Conservation (phyloP, 257 asterid species). For the Cordia subcordata region DNA sequence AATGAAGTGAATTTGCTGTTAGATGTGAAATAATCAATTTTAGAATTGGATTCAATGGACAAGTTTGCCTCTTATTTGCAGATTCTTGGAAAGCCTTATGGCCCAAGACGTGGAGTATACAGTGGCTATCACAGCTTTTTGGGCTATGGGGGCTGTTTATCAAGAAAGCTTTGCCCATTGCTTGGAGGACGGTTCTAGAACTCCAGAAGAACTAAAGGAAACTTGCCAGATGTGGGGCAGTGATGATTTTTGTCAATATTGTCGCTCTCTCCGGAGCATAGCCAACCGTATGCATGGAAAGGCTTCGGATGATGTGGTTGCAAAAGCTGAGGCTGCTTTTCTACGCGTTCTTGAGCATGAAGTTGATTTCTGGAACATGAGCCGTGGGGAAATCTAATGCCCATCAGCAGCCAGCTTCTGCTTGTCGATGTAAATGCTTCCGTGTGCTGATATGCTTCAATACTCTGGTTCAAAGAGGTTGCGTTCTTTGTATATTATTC, state of each 20-base stretch:
- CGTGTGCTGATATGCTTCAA: background rate
- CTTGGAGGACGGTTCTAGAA: slow-evolving; percentile 51
- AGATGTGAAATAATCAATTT: no score
- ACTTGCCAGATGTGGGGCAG: slow-evolving; percentile 81
- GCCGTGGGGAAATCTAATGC: slow-evolving; percentile 22
- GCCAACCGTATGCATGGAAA: slow-evolving; percentile 46
- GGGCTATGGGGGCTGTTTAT: slow-evolving; percentile 80
- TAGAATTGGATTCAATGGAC: background rate
- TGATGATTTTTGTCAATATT: slow-evolving; percentile 46
- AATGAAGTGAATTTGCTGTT: no score
- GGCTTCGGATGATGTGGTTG: slow-evolving; percentile 37
- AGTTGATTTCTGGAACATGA: slow-evolving; percentile 83
- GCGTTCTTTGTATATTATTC: no score
- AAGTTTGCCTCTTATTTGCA: slow-evolving; percentile 24
- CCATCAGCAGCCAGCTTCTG: background rate
- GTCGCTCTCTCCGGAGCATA: slow-evolving; percentile 44
- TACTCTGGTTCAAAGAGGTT: background rate
- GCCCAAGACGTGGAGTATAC: slow-evolving; percentile 62
- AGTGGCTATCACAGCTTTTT: slow-evolving; percentile 58
- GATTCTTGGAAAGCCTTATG: slow-evolving; percentile 59
- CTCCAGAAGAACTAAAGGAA: slow-evolving; percentile 58
- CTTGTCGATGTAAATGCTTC: background rate
- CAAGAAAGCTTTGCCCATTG: slow-evolving; percentile 88
- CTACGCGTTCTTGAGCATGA: slow-evolving; percentile 56
- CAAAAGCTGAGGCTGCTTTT: slow-evolving; percentile 54